phyloP scores from a whole-genome alignment of 768 basidiomycete species.

The Termitomyces sp. region DNA sequence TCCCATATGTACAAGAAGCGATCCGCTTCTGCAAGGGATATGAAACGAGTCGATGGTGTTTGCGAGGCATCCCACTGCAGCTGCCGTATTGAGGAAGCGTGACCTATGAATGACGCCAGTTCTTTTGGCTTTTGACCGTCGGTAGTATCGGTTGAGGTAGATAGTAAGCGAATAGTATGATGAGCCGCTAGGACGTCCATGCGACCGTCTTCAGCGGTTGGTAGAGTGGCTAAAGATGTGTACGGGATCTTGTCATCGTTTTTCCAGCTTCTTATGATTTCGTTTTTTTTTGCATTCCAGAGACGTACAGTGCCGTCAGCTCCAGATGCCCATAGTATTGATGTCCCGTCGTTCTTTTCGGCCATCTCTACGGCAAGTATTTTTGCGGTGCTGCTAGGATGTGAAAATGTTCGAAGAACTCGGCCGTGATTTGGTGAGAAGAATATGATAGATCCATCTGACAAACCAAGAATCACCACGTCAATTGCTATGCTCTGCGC shows the following conservation, averaged over 20 bases:
- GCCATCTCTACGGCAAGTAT: slow-evolving; percentile 42
- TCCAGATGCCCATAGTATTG: slow-evolving; percentile 50
- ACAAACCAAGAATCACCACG: slow-evolving; percentile 53
- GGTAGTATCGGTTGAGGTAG: slow-evolving; percentile 20
- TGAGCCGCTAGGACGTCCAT: slow-evolving; percentile 52
- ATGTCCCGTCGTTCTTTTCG: slow-evolving; percentile 21
- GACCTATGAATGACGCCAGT: slow-evolving; percentile 54
- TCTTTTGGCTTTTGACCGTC: slow-evolving; percentile 38
- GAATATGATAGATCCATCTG: slow-evolving; percentile 51
- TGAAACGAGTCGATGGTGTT: slow-evolving; percentile 38
- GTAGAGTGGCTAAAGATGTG: slow-evolving; percentile 42
- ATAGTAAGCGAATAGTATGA: slow-evolving; percentile 52
- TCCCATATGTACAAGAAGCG: slow-evolving; percentile 62
- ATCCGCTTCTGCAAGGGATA: slow-evolving; percentile 58
- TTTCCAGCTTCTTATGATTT: slow-evolving; percentile 46
- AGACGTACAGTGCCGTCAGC: slow-evolving; percentile 50
- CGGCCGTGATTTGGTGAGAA: slow-evolving; percentile 60
- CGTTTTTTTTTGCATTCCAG: slow-evolving; percentile 51
- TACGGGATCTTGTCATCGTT: slow-evolving; percentile 55
- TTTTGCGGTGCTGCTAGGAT: slow-evolving; percentile 46
- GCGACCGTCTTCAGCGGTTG: slow-evolving; percentile 29
- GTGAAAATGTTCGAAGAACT: slow-evolving; percentile 48
- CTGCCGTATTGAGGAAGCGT: slow-evolving; percentile 49
- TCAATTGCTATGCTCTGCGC: slow-evolving; percentile 24
- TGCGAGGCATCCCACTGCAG: slow-evolving; percentile 46